Base-by-base conservation (phyloP, 441 rosid species). In the Erysimum pusillum region DNA sequence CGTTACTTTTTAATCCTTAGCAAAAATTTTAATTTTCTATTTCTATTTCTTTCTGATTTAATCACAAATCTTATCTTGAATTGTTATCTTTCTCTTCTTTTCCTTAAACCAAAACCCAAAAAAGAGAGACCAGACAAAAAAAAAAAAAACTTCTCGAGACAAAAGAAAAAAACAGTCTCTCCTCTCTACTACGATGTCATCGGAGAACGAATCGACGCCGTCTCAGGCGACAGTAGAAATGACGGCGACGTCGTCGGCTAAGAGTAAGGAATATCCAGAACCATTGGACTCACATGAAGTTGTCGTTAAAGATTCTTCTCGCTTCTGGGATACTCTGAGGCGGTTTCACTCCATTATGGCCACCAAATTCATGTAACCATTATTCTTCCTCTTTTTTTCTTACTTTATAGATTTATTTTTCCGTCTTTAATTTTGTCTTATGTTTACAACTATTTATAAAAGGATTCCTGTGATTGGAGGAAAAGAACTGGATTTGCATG, bases 401-500 rank as follows among this genome's bases (percentile, higher is more conserved):
- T 15, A 56, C 53, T 75, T 53, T 34, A 25, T 42, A 6, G 20
- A 31, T 28, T 52, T 32, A 41, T 67, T 10, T 22, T 62, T 12
- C 5, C 5, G 34, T 38, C 42, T 18, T 41, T 28, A 39, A 9
- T 7, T 51, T 49, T 14, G 32, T 20, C 15, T 46, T 63, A 28
- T 59, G 45, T 57, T n/a, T 15, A 39, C 12, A 12, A 13, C 7
- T 13, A 44, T 48, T 10, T 62, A 11, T 31, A 32, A 1, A 83
- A 95, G 99, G 99, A 85, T 95, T 80, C 99, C 99, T 82, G 99
- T 92, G 90, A 95, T 95, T 76, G 99, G 99, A 63, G 95, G 99
- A 54, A 93, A 85, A 76, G 99, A 95, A 83, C 88, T 95, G 15
- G 96, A 95, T 82, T 89, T 95, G 91, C 94, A 95, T 82, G 85